These are phyloP conservation scores for Phialophora verrucosa DNA, from an alignment of 2,329 filamentous ascomycete genomes.

Conservation along the genomic window DNA sequence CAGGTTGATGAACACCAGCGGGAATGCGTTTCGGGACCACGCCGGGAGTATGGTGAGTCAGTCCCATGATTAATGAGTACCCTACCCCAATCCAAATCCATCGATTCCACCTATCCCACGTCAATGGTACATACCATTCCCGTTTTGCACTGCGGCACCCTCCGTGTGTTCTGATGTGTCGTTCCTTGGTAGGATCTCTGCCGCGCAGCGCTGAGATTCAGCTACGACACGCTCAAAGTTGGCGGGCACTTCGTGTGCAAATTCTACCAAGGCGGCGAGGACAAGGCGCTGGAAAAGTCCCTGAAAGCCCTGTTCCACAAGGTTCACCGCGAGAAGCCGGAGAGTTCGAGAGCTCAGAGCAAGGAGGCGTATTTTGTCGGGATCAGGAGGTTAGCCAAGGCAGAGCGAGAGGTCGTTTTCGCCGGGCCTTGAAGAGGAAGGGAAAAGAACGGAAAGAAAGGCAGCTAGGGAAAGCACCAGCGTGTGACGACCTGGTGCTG, in stretches of 20 bases:
- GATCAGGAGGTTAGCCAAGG: conserved; percentile 67
- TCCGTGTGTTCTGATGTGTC: background rate
- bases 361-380: conserved; percentile 88
- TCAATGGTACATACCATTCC: no score
- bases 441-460: background rate
- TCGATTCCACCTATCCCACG: background rate
- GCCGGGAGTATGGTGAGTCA: conserved; percentile 85
- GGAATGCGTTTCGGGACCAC: conserved; percentile 84
- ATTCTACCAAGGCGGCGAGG: conserved; percentile 91
- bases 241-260: conserved; percentile 96
- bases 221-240: conserved; percentile 77
- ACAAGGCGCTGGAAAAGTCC: conserved; percentile 75
- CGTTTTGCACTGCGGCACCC: background rate
- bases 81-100: background rate
- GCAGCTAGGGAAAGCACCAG: background rate
- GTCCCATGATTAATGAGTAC: background rate
- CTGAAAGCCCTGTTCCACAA: conserved; percentile 77
- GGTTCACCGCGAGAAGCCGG: conserved; percentile 87
- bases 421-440: conserved; percentile 25
- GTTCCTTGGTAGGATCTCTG: conserved; percentile 75
- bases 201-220: conserved; percentile 80
- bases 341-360: conserved; percentile 83
- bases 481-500: background rate
- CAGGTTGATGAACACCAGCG: conserved; percentile 99
- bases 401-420: conserved; percentile 55